Evolutionary conservation across 495 filamentous ascomycete species (phyloP).

Genomic region (Hypoxylon subgilvum): DNA sequence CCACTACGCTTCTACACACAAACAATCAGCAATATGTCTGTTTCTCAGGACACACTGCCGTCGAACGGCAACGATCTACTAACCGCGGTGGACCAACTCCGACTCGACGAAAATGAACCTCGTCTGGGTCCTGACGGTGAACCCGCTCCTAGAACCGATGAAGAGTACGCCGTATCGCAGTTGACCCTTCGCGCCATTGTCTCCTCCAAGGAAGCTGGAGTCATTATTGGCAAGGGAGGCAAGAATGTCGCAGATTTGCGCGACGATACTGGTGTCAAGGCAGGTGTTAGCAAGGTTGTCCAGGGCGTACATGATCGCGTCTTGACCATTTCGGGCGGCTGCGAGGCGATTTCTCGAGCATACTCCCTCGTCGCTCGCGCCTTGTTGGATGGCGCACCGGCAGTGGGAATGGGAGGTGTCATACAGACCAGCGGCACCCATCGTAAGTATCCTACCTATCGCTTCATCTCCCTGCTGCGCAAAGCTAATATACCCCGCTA

Average conservation of each 20-base stretch:
- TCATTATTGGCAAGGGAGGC: conserved; percentile 97
- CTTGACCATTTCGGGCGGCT: conserved; percentile 86
- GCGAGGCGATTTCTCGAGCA: conserved; percentile 84
- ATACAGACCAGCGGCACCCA: conserved; percentile 86
- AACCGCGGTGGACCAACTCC: conserved; percentile 51
- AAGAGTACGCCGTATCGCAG: conserved; percentile 90
- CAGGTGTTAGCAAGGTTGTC: conserved; percentile 97
- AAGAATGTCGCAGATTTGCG: conserved; percentile 98
- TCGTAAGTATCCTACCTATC: conserved; percentile 67
- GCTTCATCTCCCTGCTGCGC: neutral
- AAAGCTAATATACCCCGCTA: conserved; percentile 25
- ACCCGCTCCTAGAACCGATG: conserved; percentile 81
- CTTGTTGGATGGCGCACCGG: conserved; percentile 87
- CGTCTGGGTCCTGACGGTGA: conserved; percentile 71
- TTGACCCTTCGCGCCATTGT: conserved; percentile 96
- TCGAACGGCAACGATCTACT: conserved; percentile 55
- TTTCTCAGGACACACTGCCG: conserved; percentile 50
- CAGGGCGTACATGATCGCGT: conserved; percentile 96
- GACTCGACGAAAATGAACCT: conserved; percentile 59
- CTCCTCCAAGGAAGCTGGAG: conserved; percentile 95
- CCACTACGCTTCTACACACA: neutral
- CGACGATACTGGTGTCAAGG: conserved; percentile 96
- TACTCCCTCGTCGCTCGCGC: conserved; percentile 93
- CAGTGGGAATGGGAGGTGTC: conserved; percentile 92
- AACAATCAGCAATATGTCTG: conserved; percentile 49